phyloP scores from a whole-genome alignment of 2,329 filamentous ascomycete genomes.

The Stachybotrys chartarum region DNA sequence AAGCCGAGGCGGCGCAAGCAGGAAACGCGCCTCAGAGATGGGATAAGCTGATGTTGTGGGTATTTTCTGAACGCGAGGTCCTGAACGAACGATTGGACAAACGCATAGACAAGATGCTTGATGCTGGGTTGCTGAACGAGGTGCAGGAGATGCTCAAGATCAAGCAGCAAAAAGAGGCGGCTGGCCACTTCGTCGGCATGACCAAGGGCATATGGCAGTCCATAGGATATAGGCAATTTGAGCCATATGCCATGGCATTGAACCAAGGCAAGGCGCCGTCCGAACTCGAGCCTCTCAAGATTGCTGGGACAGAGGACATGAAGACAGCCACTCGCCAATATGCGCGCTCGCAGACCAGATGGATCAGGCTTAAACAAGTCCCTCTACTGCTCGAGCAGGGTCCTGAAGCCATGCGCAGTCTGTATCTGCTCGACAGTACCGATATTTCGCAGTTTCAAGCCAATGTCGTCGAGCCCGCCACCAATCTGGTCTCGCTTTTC shows the following conservation, averaged over 20 bases:
- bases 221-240: constrained; percentile 91
- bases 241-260: constrained; percentile 55
- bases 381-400: constrained; percentile 54
- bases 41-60: constrained; percentile 74
- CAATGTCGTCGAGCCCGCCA: constrained; percentile 59
- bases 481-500: constrained; percentile 55
- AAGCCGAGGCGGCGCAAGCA: constrained; percentile 17
- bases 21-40: constrained; percentile 23
- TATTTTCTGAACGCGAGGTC: constrained; percentile 64
- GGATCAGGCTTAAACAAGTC: constrained; percentile 80
- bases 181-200: constrained; percentile 56
- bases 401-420: constrained; percentile 40
- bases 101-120: constrained; percentile 80
- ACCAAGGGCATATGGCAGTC: constrained; percentile 90
- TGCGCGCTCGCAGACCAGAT: constrained; percentile 74
- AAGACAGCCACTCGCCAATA: constrained; percentile 84
- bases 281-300: constrained; percentile 48
- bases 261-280: constrained; percentile 14
- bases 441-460: constrained; percentile 54
- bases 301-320: constrained; percentile 61
- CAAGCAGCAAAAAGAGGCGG: constrained; percentile 22
- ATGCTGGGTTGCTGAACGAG: constrained; percentile 43
- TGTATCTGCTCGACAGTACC: constrained; percentile 80
- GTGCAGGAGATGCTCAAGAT: constrained; percentile 37
- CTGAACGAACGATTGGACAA: constrained; percentile 65